Evolutionary conservation across 352 stramenopile genomes (phyloP).

Genomic region (Phytophthora melonis): DNA sequence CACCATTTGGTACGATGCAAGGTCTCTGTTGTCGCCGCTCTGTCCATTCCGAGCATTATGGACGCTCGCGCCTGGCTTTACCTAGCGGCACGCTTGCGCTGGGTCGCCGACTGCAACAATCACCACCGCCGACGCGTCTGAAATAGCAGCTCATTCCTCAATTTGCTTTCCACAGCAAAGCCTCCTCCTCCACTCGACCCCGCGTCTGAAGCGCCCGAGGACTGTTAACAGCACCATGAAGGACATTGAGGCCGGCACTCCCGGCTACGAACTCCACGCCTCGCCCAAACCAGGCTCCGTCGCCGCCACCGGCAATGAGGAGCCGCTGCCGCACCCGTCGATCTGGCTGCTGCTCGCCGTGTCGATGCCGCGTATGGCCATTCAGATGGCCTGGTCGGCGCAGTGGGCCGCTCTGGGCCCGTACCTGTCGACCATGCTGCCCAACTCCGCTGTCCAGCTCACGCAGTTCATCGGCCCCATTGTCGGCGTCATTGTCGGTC

Average conservation of each 20-base stretch:
- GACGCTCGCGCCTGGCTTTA: conserved; percentile 22
- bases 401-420: conserved; percentile 50
- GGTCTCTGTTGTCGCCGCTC: conserved; percentile 21
- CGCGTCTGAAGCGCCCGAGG: conserved; percentile 9
- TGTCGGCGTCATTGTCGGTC: conserved; percentile 35
- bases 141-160: conserved; percentile 33
- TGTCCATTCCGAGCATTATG: conserved; percentile 27
- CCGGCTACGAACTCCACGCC: conserved; percentile 33
- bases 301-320: conserved; percentile 15
- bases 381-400: conserved; percentile 43
- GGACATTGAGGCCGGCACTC: conserved; percentile 36
- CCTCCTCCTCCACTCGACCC: background rate
- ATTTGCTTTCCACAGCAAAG: conserved; percentile 35
- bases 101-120: conserved; percentile 14
- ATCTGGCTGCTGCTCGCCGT: conserved; percentile 36
- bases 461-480: conserved; percentile 39
- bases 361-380: conserved; percentile 42
- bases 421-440: conserved; percentile 53
- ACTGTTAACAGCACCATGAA: conserved; percentile 25
- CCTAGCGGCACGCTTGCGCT: conserved; percentile 13
- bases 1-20: background rate
- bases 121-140: conserved; percentile 7
- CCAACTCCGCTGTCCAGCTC: conserved; percentile 46
- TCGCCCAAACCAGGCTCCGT: conserved; percentile 36
- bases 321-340: conserved; percentile 37